These are phyloP conservation scores for Colletotrichum limetticola DNA, from an alignment of 2,329 filamentous ascomycete genomes.

Conservation along the genomic window DNA sequence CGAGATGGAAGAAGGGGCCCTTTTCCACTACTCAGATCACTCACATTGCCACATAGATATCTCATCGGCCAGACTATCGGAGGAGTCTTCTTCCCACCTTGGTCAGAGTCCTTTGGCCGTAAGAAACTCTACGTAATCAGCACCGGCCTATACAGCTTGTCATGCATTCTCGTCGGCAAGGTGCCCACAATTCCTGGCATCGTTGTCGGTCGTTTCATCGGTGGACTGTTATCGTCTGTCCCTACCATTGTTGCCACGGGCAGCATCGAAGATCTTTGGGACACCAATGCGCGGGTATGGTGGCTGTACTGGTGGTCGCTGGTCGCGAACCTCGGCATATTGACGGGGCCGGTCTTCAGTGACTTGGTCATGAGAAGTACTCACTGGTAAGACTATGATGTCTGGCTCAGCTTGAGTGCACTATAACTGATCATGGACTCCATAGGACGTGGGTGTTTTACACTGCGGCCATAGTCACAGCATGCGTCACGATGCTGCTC, in stretches of 20 bases:
- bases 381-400: not conserved
- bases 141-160: slow-evolving; percentile 12
- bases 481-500: not conserved
- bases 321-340: slow-evolving; percentile 11
- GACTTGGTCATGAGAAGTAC: not conserved
- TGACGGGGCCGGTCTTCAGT: slow-evolving; percentile 1
- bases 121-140: slow-evolving; percentile 22
- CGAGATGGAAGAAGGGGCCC: too few species aligned
- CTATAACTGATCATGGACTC: not conserved
- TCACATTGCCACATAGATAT: not conserved
- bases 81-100: slow-evolving; percentile 13
- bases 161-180: not conserved
- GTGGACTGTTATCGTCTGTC: slow-evolving; percentile 8
- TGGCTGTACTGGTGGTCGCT: slow-evolving; percentile 12
- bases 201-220: not conserved
- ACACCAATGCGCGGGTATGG: slow-evolving; percentile 6
- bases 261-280: slow-evolving; percentile 26
- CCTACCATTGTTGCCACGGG: slow-evolving; percentile 8
- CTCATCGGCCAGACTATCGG: slow-evolving; percentile 19
- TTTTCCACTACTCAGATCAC: not conserved
- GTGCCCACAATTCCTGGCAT: not conserved
- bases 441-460: slow-evolving; percentile 19
- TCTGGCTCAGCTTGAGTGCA: rapidly evolving
- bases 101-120: slow-evolving; percentile 18
- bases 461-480: slow-evolving; percentile 13